Base-by-base conservation (phyloP, 768 basidiomycete genomes). In the Leccinum arenicola region DNA sequence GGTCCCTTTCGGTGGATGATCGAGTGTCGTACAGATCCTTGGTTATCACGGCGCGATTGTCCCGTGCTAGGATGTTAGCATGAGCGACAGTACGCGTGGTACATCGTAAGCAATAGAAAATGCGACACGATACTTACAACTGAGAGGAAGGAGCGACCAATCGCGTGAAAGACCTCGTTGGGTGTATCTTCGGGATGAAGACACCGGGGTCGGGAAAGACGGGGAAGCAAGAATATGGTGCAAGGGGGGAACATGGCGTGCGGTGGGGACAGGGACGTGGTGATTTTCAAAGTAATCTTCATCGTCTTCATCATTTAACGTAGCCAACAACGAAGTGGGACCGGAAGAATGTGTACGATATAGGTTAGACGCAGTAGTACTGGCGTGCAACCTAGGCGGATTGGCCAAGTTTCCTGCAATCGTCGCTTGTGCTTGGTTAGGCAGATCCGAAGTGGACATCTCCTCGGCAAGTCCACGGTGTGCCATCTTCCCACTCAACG, bases 381-480 rank as follows among this genome's bases (percentile, higher is more conserved):
- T 95, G 15, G 95, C 94, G 10, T 95, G 87, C 71, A 87, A 76
- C 61, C 95, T 84, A 54, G 91, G 85, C 15, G 89, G 90, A 64
- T 88, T 87, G 55, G 84, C 86, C 47, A 94, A 77, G 67, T 90
- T 91, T 53, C 87, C 87, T 27, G 91, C 88, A 70, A 95, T 93
- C 36, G 91, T 93, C 48, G 90, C 89, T 73, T 95, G 93, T 43
- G 91, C 90, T 69, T 95, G 94, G 63, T 84, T 91, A 66, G 92
- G 87, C 61, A 95, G 77, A 74, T 95, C 95, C n/a, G 11, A 33
- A 36, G 73, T 64, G 5, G 79, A 82, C 65, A 85, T 81, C 19
- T 84, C 83, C 36, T 82, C 77, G 6, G 76, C 81, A 21, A 89
- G 75, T 17, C 82, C 84, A 2, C 78, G 71, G 56, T 91, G 79